Evolutionary conservation across 495 filamentous ascomycete genomes (phyloP).

Genomic region (Extremus antarcticus): DNA sequence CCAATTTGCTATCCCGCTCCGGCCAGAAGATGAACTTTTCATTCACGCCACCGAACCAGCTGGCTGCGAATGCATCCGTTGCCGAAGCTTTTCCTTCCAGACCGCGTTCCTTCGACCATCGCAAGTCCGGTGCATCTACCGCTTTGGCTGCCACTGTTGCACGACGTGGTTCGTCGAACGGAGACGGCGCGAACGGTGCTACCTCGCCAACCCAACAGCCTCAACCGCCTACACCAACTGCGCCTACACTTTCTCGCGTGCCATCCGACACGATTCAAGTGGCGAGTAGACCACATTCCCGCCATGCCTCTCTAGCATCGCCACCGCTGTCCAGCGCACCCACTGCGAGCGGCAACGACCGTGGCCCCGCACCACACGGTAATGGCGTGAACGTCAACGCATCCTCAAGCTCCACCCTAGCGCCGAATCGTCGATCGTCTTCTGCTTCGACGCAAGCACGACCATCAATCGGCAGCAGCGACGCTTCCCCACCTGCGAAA

Average conservation of each 20-base stretch:
- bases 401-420: not conserved
- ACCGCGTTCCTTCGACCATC: not conserved
- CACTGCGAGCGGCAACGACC: not conserved
- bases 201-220: not conserved
- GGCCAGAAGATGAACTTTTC: conserved; percentile 16
- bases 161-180: not conserved
- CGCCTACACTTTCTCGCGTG: not conserved
- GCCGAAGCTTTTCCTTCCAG: conserved; percentile 10
- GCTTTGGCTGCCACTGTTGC: too few relatives aligned
- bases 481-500: too few relatives aligned
- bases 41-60: conserved; percentile 6
- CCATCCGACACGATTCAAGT: not conserved
- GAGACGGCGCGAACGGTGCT: not conserved
- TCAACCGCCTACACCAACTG: too few relatives aligned
- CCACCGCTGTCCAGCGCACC: not conserved
- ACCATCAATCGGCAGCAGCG: too few relatives aligned
- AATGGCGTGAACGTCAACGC: too few relatives aligned
- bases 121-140: too few relatives aligned
- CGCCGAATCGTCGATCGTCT: not conserved
- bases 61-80: conserved; percentile 4
- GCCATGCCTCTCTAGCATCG: not conserved
- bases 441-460: not conserved
- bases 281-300: not conserved
- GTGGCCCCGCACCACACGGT: not conserved
- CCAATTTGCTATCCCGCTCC: conserved; percentile 1